Percentiles rank a stretch among this genome's conserved stretches.
Evolutionary conservation across 345 rosid genomes (phyloP).

Genomic region (Lumnitzera racemosa): DNA sequence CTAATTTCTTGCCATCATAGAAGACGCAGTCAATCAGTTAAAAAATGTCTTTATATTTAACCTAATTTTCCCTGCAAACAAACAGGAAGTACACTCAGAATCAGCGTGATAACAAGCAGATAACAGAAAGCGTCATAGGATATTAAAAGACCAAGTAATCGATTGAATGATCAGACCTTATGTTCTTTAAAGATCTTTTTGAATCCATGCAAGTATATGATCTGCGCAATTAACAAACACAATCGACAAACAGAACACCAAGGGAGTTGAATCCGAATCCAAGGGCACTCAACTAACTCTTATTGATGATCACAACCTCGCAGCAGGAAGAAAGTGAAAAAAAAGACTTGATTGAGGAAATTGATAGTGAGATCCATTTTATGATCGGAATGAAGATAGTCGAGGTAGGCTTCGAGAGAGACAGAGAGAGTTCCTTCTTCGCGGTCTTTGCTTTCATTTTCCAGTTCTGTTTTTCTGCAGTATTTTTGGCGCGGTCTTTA

Average conservation of each 20-base stretch:
- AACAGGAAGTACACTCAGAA: too few species aligned
- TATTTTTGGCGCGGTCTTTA: too few species aligned
- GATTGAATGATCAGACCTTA: too few species aligned
- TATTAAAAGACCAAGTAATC: too few species aligned
- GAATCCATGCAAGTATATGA: conserved; percentile 43
- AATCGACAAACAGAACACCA: background rate
- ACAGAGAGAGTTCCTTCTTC: conserved; percentile 16
- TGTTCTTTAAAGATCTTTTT: conserved; percentile 2
- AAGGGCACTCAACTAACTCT: too few species aligned
- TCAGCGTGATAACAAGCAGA: too few species aligned
- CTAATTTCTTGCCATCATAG: too few species aligned
- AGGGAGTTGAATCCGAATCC: background rate
- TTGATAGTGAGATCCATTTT: conserved; percentile 15
- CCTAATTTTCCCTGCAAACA: too few species aligned
- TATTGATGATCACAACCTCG: background rate
- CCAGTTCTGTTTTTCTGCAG: background rate
- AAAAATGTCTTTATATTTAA: too few species aligned
- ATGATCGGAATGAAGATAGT: conserved; percentile 19
- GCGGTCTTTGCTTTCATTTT: background rate
- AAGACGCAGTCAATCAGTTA: too few species aligned
- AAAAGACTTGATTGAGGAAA: conserved; percentile 31
- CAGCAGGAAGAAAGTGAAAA: background rate
- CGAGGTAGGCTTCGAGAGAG: conserved; percentile 24
- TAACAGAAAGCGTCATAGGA: too few species aligned
- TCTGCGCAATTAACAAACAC: conserved; percentile 14